Conservation (phyloP, 208 protist species). For the Trypanosoma melophagium region DNA sequence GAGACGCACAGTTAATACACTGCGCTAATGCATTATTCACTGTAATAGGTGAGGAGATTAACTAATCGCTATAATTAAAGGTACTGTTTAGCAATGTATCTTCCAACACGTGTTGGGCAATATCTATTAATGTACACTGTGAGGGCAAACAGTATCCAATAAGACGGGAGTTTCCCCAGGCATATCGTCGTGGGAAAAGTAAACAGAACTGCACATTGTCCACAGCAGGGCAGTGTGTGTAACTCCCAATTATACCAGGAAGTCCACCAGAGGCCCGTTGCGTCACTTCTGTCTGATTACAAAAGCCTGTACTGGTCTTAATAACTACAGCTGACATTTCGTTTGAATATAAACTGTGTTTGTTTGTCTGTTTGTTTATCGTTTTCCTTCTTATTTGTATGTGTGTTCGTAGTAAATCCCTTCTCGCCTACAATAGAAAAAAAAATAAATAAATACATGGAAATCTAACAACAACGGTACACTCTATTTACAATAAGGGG, state of each 20-base stretch:
- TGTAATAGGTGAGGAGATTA: not conserved
- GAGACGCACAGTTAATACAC: conserved; percentile 20
- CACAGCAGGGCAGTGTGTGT: conserved; percentile 8
- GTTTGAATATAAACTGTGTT: too few species aligned
- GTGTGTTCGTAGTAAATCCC: too few species aligned
- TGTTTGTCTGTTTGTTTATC: not conserved
- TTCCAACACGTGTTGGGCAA: conserved; percentile 17
- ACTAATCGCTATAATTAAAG: conserved; percentile 10
- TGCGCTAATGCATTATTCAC: not conserved
- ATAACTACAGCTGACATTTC: not conserved
- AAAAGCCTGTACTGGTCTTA: conserved; percentile 11
- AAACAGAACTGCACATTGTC: conserved; percentile 21
- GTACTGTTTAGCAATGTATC: conserved; percentile 26
- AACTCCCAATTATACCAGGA: conserved; percentile 31
- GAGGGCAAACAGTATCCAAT: conserved; percentile 28
- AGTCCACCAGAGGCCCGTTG: conserved; percentile 19
- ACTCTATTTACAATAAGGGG: too few species aligned
- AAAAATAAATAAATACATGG: too few species aligned
- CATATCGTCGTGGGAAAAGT: conserved; percentile 18
- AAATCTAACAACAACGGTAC: too few species aligned
- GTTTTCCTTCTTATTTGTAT: too few species aligned
- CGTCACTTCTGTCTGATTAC: conserved; percentile 27
- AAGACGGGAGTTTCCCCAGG: conserved; percentile 26
- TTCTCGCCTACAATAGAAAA: too few species aligned
- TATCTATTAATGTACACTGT: conserved; percentile 20